A percentile compares a stretch with the other conserved stretches of the same genome.
phyloP scores from a whole-genome alignment of 2,329 filamentous ascomycete species.

The Onygenales sp. region DNA sequence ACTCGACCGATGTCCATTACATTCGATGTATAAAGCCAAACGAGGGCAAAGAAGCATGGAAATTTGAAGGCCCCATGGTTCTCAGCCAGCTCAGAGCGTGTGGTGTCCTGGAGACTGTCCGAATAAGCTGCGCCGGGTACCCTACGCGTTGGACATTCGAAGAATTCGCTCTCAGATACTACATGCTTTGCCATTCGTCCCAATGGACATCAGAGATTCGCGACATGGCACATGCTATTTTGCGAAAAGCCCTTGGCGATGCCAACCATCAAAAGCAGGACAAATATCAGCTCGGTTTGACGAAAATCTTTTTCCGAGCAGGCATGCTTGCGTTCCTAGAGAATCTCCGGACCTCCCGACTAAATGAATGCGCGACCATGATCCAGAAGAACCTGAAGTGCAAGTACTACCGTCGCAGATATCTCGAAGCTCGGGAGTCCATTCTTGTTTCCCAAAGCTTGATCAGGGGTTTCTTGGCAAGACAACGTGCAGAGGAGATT shows the following conservation, averaged over 20 bases:
- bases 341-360: constrained; percentile 77
- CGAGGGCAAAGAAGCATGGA: constrained; percentile 92
- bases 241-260: constrained; percentile 77
- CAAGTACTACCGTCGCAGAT: constrained; percentile 89
- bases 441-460: constrained; percentile 73
- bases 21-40: constrained; percentile 99
- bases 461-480: constrained; percentile 66
- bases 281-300: constrained; percentile 95
- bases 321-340: constrained; percentile 98
- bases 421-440: constrained; percentile 73
- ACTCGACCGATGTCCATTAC: constrained; percentile 96
- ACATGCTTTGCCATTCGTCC: constrained; percentile 86
- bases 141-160: constrained; percentile 98
- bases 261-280: constrained; percentile 65
- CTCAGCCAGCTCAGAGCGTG: constrained; percentile 93
- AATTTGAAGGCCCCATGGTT: constrained; percentile 98
- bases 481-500: constrained; percentile 68
- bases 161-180: constrained; percentile 94
- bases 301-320: constrained; percentile 98
- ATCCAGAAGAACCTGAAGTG: constrained; percentile 97
- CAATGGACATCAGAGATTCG: constrained; percentile 92
- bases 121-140: constrained; percentile 95
- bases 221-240: constrained; percentile 85
- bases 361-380: constrained; percentile 92
- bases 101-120: constrained; percentile 95